phyloP scores from a whole-genome alignment of 2,329 filamentous ascomycete species.

The Penicillium hesseltinei region DNA sequence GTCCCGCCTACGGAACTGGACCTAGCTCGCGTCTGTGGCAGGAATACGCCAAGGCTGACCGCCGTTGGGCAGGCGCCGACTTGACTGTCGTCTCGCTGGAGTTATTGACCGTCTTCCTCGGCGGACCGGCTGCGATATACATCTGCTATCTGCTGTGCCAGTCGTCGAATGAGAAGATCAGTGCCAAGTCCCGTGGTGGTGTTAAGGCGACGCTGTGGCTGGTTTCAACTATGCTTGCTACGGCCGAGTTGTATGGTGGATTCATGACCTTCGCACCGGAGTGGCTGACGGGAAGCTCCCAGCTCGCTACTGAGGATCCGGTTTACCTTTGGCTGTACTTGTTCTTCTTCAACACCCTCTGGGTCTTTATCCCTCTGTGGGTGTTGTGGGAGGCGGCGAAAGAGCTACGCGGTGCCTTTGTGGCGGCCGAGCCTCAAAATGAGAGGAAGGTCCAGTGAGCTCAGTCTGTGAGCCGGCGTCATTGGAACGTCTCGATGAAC shows the following conservation, averaged over 20 bases:
- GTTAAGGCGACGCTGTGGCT: conserved; percentile 50
- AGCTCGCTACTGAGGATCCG: conserved; percentile 58
- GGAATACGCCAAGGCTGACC: conserved; percentile 65
- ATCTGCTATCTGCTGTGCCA: conserved; percentile 54
- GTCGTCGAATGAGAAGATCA: conserved; percentile 20
- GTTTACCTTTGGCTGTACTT: conserved; percentile 65
- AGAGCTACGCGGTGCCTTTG: conserved; percentile 43
- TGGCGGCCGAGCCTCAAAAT: conserved; percentile 25
- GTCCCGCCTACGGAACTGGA: conserved; percentile 55
- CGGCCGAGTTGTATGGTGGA: conserved; percentile 62
- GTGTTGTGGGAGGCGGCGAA: conserved; percentile 53
- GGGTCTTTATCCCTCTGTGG: conserved; percentile 61
- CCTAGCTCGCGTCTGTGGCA: conserved; percentile 60
- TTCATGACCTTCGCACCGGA: conserved; percentile 67
- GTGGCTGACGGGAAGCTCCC: conserved; percentile 59
- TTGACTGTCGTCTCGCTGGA: conserved; percentile 59
- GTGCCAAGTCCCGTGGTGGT: conserved; percentile 21
- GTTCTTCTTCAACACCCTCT: conserved; percentile 63
- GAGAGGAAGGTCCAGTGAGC: conserved; percentile 24
- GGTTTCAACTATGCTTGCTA: conserved; percentile 58
- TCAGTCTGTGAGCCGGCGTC: background rate
- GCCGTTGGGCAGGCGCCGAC: conserved; percentile 59
- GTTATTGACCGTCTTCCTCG: conserved; percentile 60
- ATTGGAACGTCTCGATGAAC: background rate
- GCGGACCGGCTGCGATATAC: conserved; percentile 57